These are phyloP conservation scores for Cladosporium sp. DNA, from an alignment of 2,329 filamentous ascomycete species.

Conservation along the genomic window DNA sequence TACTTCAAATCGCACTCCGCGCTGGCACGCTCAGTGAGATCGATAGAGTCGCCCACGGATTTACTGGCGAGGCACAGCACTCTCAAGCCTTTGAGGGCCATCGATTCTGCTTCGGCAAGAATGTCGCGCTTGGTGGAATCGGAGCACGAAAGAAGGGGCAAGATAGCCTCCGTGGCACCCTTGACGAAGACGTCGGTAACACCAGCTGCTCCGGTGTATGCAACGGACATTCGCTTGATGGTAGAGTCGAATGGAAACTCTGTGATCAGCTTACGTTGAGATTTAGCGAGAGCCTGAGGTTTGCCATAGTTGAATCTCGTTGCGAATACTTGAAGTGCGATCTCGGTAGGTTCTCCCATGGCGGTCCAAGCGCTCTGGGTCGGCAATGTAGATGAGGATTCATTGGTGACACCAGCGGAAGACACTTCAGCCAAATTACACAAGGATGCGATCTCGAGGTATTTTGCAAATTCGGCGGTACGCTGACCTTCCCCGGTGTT, in stretches of 20 bases:
- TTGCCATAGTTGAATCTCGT: conserved; percentile 49
- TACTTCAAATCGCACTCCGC: conserved; percentile 27
- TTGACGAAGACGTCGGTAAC: conserved; percentile 28
- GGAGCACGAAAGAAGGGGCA: conserved; percentile 26
- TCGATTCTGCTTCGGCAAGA: conserved; percentile 24
- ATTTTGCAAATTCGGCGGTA: conserved; percentile 34
- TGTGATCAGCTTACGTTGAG: conserved; percentile 18
- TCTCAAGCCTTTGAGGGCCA: conserved; percentile 30
- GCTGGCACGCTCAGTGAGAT: conserved; percentile 18
- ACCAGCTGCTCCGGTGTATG: conserved; percentile 20
- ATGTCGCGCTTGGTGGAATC: conserved; percentile 21
- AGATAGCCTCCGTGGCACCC: conserved; percentile 30
- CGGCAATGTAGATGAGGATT: conserved; percentile 22
- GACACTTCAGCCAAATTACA: conserved; percentile 60
- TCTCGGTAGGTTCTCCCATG: conserved; percentile 63
- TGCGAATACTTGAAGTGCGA: conserved; percentile 68
- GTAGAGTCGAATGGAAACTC: conserved; percentile 33
- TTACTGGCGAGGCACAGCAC: conserved; percentile 29
- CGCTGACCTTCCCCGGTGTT: conserved; percentile 38
- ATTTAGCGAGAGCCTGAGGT: conserved; percentile 7
- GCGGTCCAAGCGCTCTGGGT: conserved; percentile 55
- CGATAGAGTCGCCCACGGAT: conserved; percentile 10
- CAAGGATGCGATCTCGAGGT: conserved; percentile 56
- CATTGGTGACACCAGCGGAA: conserved; percentile 35
- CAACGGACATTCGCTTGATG: conserved; percentile 32